Evolutionary conservation across 176 grass and related monocot species (phyloP), one percentile per base, ranked within the genome.

Genomic region (Cymbopogon citratus): DNA sequence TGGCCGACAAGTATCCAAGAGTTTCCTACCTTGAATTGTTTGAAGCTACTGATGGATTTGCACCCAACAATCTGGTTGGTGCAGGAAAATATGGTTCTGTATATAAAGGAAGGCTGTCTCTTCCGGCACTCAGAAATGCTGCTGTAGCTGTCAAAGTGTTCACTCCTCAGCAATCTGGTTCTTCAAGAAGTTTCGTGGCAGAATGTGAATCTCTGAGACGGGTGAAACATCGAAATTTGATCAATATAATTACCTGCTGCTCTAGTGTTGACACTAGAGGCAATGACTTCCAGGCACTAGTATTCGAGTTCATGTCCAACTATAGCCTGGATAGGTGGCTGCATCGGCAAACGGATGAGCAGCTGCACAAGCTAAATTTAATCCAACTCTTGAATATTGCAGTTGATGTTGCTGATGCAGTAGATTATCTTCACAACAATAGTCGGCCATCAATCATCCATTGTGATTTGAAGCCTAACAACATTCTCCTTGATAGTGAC

Each of bases 251-350:
- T 14, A 92, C 84, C n/a, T 87, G 63, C 29, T 87, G 90, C 66
- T 62, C 46, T 1, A 89, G 73, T 12, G 29, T 81, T 1, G 87
- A 92, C 29, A 25, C 12, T 12, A n/a, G 13, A 9, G 90, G 87
- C 1, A 71, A 81, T 25, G 90, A 89, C 2, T 92, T 92, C 87
- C 81, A 73, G 52, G 84, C 90, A 0, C 45, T 89, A 0, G 77
- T 89, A 23, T 81, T 89, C 21, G 90, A 89, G 16, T 86, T 80
- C 83, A 92, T 87, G 91, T 77, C 91, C 0, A 89, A 89, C 5
- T 64, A 34, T 69, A 92, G 79, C 70, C 75, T 92, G 7, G 83
- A 92, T 14, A 64, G 73, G 41, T 92, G 90, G 90, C 74, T 92
- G 52, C 35, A 36, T 36, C 35, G 35, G 35, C 35, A 36, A 36